Base-by-base conservation (phyloP, 1,284 basidiomycete genomes). In the Microbotryum intermedium region DNA sequence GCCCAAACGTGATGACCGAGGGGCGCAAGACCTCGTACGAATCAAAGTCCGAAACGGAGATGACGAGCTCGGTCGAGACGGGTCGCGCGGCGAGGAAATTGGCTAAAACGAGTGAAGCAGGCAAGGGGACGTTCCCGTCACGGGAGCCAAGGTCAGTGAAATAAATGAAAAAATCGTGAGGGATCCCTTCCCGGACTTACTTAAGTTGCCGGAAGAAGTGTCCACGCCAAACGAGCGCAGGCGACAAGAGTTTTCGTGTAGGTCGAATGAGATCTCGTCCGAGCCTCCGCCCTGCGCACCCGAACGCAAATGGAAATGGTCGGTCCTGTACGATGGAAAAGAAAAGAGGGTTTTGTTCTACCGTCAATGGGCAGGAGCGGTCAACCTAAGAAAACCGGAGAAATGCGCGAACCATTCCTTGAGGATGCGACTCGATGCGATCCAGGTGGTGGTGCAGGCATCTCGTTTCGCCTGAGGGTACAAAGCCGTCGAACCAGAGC, bases 261-360 rank as follows among this genome's bases (percentile, higher is more conserved):
- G 57, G 42, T 65, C 65, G 58, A 67, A 67, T 42, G 66, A 65
- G 47, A 67, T 57, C 50, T 67, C 66, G 47, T 67, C 63, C 11
- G 60, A 59, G 20, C 49, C 45, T 10, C 51, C 55, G 16, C n/a
- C 30, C 47, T 16, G 11, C 23, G 30, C n/a, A 55, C 44, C 20
- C 7, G 57, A 53, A 2, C 53, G 29, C 20, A 66, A 50, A 26
- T 67, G 59, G n/a, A 67, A 67, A 43, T 67, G 66, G n/a, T 67
- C 66, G 5, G 49, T 61, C 64, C 64, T 65, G 46, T 2, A 25
- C 4, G 8, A 11, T n/a, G 9, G 11, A 39, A 13, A 25, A 21
- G n/a, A n/a, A 29, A 18, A 3, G 18, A 28, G 5, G 7, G 23
- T 25, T 4, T 18, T 30, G 50, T n/a, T 51, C n/a, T 8, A 6